Evolutionary conservation across 345 rosid genomes (phyloP).

Genomic region (Gynandropsis gynandra): DNA sequence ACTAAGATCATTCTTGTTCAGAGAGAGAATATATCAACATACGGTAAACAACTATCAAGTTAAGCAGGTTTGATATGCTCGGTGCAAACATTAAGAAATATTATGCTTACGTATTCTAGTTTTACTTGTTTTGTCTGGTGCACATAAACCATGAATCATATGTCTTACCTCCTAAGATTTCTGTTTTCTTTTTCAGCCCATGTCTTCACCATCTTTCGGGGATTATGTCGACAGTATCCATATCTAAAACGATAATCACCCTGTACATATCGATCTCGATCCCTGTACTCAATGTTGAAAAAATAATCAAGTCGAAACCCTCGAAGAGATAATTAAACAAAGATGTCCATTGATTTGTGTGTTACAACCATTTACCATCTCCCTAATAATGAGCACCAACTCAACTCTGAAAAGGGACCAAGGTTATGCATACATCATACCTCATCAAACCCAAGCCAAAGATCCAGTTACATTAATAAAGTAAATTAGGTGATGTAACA

Average conservation of each 20-base stretch:
- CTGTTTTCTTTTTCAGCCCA: constrained; percentile 99
- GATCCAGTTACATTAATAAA: too few relatives aligned
- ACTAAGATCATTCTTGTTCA: neutral
- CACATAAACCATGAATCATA: neutral
- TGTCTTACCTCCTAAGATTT: constrained; percentile 76
- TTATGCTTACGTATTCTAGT: neutral
- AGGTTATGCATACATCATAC: too few relatives aligned
- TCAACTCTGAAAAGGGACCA: neutral
- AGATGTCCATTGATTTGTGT: neutral
- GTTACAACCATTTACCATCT: neutral
- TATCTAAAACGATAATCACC: constrained; percentile 93
- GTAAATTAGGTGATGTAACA: too few relatives aligned
- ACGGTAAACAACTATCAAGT: too few relatives aligned
- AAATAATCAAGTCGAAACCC: neutral
- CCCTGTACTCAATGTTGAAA: constrained; percentile 40
- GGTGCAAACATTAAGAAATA: too few relatives aligned
- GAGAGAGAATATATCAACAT: too few relatives aligned
- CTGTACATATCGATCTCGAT: constrained; percentile 91
- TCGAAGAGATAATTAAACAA: neutral
- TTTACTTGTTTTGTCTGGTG: neutral
- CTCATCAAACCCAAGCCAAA: too few relatives aligned
- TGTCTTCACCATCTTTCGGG: constrained; percentile 93
- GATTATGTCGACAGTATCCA: constrained; percentile 94
- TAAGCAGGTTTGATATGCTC: too few relatives aligned
- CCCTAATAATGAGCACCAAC: neutral